phyloP scores from a whole-genome alignment of 2,329 filamentous ascomycete species.

The Claviceps digitariae region DNA sequence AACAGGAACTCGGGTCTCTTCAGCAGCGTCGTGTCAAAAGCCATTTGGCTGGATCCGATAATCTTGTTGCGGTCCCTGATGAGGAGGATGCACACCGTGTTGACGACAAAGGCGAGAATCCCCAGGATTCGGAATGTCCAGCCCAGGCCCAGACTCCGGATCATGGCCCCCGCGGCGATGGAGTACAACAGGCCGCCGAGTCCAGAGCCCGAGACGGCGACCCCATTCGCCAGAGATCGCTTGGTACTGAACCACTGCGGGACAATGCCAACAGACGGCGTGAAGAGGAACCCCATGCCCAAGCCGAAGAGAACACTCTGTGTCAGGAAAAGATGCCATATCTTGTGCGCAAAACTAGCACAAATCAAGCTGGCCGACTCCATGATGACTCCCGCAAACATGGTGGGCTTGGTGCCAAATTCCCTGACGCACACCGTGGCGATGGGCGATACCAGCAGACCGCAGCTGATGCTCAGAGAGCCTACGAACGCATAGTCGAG shows the following conservation, averaged over 20 bases:
- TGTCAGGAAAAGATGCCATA: slow-evolving; percentile 64
- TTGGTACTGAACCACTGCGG: slow-evolving; percentile 62
- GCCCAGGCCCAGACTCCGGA: slow-evolving; percentile 44
- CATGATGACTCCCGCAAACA: slow-evolving; percentile 51
- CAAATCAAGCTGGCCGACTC: slow-evolving; percentile 52
- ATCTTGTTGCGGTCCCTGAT: slow-evolving; percentile 59
- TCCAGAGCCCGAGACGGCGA: slow-evolving; percentile 56
- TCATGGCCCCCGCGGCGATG: slow-evolving; percentile 55
- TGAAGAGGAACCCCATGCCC: slow-evolving; percentile 66
- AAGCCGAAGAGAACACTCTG: slow-evolving; percentile 68
- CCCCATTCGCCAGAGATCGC: slow-evolving; percentile 56
- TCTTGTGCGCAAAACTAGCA: slow-evolving; percentile 52
- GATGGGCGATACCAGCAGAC: slow-evolving; percentile 54
- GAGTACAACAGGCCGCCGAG: slow-evolving; percentile 62
- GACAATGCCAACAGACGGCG: slow-evolving; percentile 51
- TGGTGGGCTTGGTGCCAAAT: slow-evolving; percentile 49
- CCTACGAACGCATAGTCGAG: slow-evolving; percentile 70
- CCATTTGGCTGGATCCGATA: slow-evolving; percentile 51
- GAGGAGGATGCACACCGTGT: slow-evolving; percentile 47
- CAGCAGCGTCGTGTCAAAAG: slow-evolving; percentile 53
- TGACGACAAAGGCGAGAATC: slow-evolving; percentile 50
- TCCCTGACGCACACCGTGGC: slow-evolving; percentile 47
- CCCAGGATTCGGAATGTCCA: slow-evolving; percentile 57
- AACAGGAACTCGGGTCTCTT: slow-evolving; percentile 48
- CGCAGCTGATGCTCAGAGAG: slow-evolving; percentile 23